A percentile compares a stretch with the other conserved stretches of the same genome.
phyloP scores from a whole-genome alignment of 495 filamentous ascomycete species.

The Penicillium pancosmium region DNA sequence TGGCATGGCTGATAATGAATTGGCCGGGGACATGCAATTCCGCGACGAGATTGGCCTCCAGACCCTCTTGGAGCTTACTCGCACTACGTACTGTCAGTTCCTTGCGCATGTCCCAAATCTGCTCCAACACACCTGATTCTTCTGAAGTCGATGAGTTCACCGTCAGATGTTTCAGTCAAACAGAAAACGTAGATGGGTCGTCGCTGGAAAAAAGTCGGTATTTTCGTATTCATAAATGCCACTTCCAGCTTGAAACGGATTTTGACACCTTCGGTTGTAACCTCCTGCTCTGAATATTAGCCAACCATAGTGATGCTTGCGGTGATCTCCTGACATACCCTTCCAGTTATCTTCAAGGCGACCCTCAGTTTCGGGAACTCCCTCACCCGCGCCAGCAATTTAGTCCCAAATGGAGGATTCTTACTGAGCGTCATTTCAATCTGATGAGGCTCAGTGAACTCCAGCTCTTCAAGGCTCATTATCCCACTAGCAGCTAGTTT shows the following conservation, averaged over 20 bases:
- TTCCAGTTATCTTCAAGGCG: slow-evolving; percentile 50
- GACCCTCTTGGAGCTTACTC: slow-evolving; percentile 62
- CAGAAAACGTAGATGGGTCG: slow-evolving; percentile 71
- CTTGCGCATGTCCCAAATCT: background rate
- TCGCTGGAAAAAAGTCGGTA: slow-evolving; percentile 60
- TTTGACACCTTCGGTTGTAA: slow-evolving; percentile 48
- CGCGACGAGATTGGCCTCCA: slow-evolving; percentile 64
- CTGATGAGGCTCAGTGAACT: slow-evolving; percentile 62
- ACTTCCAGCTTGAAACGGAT: slow-evolving; percentile 69
- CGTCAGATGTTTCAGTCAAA: slow-evolving; percentile 75
- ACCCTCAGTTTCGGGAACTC: slow-evolving; percentile 78
- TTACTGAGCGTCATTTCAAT: slow-evolving; percentile 79
- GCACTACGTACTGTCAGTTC: slow-evolving; percentile 48
- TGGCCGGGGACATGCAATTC: slow-evolving; percentile 59
- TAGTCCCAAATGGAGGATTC: slow-evolving; percentile 82
- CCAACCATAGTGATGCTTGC: background rate
- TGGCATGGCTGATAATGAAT: slow-evolving; percentile 69
- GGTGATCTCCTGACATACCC: slow-evolving; percentile 36
- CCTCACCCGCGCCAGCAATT: slow-evolving; percentile 61
- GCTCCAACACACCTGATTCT: slow-evolving; percentile 57
- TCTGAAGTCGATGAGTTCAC: slow-evolving; percentile 74
- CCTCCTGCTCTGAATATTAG: slow-evolving; percentile 29
- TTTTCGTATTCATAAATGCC: slow-evolving; percentile 70
- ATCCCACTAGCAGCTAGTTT: slow-evolving; percentile 77
- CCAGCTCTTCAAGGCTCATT: slow-evolving; percentile 70